Base-by-base conservation (phyloP, 2,329 filamentous ascomycete species). In the Sclerotinia nivalis region DNA sequence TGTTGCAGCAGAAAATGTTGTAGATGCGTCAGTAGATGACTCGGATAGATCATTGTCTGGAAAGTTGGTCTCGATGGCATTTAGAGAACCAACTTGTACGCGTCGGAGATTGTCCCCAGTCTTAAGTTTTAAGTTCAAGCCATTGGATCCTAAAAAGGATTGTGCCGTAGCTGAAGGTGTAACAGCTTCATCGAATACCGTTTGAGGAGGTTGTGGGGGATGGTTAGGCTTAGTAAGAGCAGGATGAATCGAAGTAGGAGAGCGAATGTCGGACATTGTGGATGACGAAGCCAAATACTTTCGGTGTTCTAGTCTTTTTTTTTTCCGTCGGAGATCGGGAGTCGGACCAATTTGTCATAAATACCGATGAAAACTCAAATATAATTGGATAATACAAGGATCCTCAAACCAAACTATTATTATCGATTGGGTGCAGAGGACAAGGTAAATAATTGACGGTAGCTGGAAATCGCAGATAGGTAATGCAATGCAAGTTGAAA, bases 191-290 rank as follows among this genome's bases (percentile, higher is more conserved):
- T 76, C 72, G 66, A 77, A 77, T 61, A 70, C 73, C 25, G 72
- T 65, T 31, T 75, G 69, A 18, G 73, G 49, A 40, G 45, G 64
- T 70, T 28, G 20, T 49, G 52, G 72, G 54, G 72, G 70, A 59
- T 73, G 68, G 47, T 73, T 70, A n/a, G 72, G 72, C 64, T 79
- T 80, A 78, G 81, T 82, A 78, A 86, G 81, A 73, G 80, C 80
- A 76, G 84, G 83, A 81, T 87, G 84, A 80, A 86, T 81, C 73
- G 83, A 80, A 70, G 81, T 80, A 71, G 84, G 83, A 73, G 84
- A 84, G 58, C 78, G 78, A 72, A 83, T 73, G 72, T 79, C 80
- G 72, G 81, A 76, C 81, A 82, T 82, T 71, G 74, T 76, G 76
- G 76, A 55, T 22, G 64, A 67, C 66, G 67, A 52, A n/a, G 31